Percentiles rank a stretch among this genome's conserved stretches.
Evolutionary conservation across 2,329 filamentous ascomycete genomes (phyloP).

Genomic region (Pyricularia pennisetigena): DNA sequence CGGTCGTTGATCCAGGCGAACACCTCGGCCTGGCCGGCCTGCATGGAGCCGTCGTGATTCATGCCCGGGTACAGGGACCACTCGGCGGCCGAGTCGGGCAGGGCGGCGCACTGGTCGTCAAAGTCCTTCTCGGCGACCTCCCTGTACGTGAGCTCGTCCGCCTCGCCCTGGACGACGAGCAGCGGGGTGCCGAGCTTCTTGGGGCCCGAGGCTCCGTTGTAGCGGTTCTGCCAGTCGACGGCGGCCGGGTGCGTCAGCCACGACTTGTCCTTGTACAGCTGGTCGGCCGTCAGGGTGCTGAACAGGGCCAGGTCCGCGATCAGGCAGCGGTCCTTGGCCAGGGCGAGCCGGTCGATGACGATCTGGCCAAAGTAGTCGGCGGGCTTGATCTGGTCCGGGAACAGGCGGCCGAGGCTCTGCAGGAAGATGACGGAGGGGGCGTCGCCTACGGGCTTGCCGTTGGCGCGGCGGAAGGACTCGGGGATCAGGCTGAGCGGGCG

Average conservation of each 20-base stretch:
- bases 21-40: constrained; percentile 6
- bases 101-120: background rate
- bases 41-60: background rate
- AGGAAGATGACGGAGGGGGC: constrained; percentile 10
- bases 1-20: background rate
- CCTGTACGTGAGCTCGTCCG: constrained; percentile 9
- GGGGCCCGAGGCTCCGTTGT: constrained; percentile 12
- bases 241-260: constrained; percentile 6
- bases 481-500: constrained; percentile 8
- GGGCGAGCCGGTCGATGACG: constrained; percentile 6
- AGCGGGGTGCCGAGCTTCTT: constrained; percentile 12
- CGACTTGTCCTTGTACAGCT: constrained; percentile 10
- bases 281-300: constrained; percentile 6
- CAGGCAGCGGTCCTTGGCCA: constrained; percentile 9
- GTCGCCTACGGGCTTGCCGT: constrained; percentile 1
- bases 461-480: constrained; percentile 7
- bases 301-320: constrained; percentile 7
- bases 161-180: constrained; percentile 13
- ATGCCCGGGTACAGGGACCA: background rate
- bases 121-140: background rate
- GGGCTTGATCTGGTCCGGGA: constrained; percentile 7
- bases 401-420: constrained; percentile 9
- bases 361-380: constrained; percentile 7
- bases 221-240: background rate
- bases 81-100: background rate